A percentile compares a stretch with the other conserved stretches of the same genome.
Conservation (phyloP, 2,329 filamentous ascomycete genomes). For the Davidsoniella australis region DNA sequence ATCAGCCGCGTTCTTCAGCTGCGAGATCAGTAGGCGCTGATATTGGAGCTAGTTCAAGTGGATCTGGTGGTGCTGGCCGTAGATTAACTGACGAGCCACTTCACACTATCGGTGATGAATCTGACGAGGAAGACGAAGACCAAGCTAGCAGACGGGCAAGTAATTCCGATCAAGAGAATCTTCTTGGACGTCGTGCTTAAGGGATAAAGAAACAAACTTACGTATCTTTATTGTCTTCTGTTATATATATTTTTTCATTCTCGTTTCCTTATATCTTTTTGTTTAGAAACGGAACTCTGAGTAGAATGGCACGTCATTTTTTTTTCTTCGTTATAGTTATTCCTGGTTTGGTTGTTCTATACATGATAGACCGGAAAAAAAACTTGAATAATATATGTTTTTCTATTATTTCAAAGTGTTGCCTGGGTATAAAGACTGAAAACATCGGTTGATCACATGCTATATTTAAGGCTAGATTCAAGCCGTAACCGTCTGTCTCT, state of each 20-base stretch:
- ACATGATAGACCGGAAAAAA: too few relatives aligned
- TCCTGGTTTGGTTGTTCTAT: background rate
- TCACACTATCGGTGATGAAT: slow-evolving; percentile 14
- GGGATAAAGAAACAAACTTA: too few relatives aligned
- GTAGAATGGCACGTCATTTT: background rate
- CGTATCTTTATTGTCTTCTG: background rate
- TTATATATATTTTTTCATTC: background rate
- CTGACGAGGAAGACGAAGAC: slow-evolving; percentile 22
- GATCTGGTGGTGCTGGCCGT: background rate
- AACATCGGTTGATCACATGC: too few relatives aligned
- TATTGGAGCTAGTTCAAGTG: background rate
- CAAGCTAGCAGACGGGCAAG: slow-evolving; percentile 27
- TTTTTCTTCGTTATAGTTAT: background rate
- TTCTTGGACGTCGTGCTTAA: slow-evolving; percentile 7
- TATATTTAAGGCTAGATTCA: too few relatives aligned
- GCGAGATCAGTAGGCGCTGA: background rate
- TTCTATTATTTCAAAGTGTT: too few relatives aligned
- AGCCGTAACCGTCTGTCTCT: too few relatives aligned
- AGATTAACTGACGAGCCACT: slow-evolving; percentile 5
- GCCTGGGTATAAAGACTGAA: too few relatives aligned
- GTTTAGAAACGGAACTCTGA: background rate
- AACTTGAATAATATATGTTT: too few relatives aligned
- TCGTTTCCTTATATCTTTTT: background rate
- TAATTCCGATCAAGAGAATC: slow-evolving; percentile 20
- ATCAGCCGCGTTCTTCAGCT: slow-evolving; percentile 15